Percentiles rank a stretch among this genome's conserved stretches.
Conservation (phyloP, 441 rosid genomes). For the Erysimum cheiri region DNA sequence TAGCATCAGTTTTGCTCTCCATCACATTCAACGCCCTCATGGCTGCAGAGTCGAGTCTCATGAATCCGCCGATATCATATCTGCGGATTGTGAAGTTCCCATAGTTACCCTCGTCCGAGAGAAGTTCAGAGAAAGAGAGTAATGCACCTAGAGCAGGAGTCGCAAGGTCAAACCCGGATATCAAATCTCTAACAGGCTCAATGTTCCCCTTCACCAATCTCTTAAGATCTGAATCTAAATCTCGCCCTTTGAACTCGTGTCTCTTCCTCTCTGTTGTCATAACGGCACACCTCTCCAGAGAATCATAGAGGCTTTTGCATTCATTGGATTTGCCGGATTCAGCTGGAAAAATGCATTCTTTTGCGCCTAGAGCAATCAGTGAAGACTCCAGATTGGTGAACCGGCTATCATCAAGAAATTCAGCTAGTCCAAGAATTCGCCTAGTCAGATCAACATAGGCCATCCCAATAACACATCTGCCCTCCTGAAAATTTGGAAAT, state of each 20-base stretch:
- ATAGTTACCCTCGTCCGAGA: slow-evolving; percentile 82
- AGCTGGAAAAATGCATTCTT: slow-evolving; percentile 89
- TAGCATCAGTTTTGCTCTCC: slow-evolving; percentile 96
- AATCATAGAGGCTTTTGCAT: slow-evolving; percentile 64
- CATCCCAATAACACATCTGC: slow-evolving; percentile 76
- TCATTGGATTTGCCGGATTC: slow-evolving; percentile 71
- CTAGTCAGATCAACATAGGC: slow-evolving; percentile 87
- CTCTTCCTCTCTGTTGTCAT: slow-evolving; percentile 93
- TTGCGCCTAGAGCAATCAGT: slow-evolving; percentile 92
- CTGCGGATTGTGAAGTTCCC: slow-evolving; percentile 70
- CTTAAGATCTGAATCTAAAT: slow-evolving; percentile 86
- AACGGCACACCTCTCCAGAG: slow-evolving; percentile 73
- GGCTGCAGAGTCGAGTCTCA: slow-evolving; percentile 95
- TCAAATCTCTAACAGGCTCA: slow-evolving; percentile 85
- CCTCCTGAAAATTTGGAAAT: slow-evolving; percentile 66
- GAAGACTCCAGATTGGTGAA: slow-evolving; percentile 92
- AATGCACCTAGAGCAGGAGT: slow-evolving; percentile 88
- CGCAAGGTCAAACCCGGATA: slow-evolving; percentile 85
- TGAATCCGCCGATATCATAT: slow-evolving; percentile 76
- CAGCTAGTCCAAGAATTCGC: slow-evolving; percentile 82
- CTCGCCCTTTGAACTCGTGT: slow-evolving; percentile 85
- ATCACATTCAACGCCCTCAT: slow-evolving; percentile 94
- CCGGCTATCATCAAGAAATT: slow-evolving; percentile 93
- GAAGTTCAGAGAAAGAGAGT: slow-evolving; percentile 81
- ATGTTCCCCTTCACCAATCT: slow-evolving; percentile 87